phyloP scores from a whole-genome alignment of 768 basidiomycete species.

The Suillus plorans region DNA sequence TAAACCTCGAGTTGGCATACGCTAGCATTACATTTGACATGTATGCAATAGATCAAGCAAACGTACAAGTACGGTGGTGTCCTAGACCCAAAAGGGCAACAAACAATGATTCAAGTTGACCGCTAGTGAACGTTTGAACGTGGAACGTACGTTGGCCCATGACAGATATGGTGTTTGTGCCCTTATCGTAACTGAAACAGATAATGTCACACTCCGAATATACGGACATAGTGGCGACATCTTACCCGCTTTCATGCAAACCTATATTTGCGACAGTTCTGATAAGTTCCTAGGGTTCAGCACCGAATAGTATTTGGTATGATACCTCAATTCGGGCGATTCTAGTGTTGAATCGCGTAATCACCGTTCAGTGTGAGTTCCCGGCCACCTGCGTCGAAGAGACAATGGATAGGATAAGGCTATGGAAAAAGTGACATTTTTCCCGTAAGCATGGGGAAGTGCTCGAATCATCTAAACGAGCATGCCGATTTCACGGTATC shows the following conservation, averaged over 20 bases:
- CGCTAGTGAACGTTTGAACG: not conserved
- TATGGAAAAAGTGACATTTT: conserved; percentile 42
- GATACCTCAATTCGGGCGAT: conserved; percentile 41
- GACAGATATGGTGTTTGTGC: not conserved
- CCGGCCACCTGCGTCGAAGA: conserved; percentile 39
- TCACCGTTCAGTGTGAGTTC: conserved; percentile 52
- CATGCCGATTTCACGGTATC: conserved; percentile 47
- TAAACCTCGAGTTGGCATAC: too few species aligned
- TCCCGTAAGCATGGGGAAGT: conserved; percentile 30
- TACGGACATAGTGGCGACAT: conserved; percentile 39
- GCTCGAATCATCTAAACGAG: conserved; percentile 38
- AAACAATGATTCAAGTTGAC: conserved; percentile 14
- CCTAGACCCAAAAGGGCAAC: too few species aligned
- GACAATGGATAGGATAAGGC: conserved; percentile 33
- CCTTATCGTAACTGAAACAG: conserved; percentile 15
- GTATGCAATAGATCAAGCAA: too few species aligned
- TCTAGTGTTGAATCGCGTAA: conserved; percentile 44
- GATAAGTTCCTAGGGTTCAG: conserved; percentile 57
- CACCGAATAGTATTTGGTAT: not conserved
- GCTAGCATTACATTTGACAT: too few species aligned
- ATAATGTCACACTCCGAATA: conserved; percentile 48
- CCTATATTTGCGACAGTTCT: conserved; percentile 49
- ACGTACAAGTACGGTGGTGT: too few species aligned
- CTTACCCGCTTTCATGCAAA: conserved; percentile 39
- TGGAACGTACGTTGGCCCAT: not conserved